These are phyloP conservation scores for Lizonia empirigonia DNA, from an alignment of 2,329 filamentous ascomycete species.

Conservation along the genomic window DNA sequence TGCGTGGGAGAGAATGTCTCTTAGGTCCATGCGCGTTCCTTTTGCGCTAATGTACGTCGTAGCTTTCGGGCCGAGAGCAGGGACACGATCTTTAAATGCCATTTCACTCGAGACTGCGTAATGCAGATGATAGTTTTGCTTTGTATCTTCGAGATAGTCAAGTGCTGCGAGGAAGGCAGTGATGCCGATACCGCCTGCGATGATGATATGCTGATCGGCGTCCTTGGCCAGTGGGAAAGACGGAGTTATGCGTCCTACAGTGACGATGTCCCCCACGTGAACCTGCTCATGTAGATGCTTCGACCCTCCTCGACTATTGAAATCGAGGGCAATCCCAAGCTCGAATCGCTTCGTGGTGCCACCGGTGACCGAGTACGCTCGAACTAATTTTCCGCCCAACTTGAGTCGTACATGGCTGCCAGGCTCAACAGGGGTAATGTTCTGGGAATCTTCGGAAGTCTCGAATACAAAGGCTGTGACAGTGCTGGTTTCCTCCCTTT, in stretches of 20 bases:
- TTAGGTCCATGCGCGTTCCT: slow-evolving; percentile 61
- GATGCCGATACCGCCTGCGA: slow-evolving; percentile 69
- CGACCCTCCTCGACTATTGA: slow-evolving; percentile 65
- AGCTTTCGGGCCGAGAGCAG: slow-evolving; percentile 51
- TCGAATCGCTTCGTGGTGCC: slow-evolving; percentile 59
- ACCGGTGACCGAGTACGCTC: slow-evolving; percentile 66
- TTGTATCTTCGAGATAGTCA: slow-evolving; percentile 37
- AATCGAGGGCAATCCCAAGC: slow-evolving; percentile 64
- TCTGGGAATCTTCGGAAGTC: slow-evolving; percentile 45
- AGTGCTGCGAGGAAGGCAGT: slow-evolving; percentile 66
- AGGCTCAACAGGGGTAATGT: slow-evolving; percentile 43
- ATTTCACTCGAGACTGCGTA: slow-evolving; percentile 63
- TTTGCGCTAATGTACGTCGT: slow-evolving; percentile 60
- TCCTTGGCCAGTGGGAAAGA: slow-evolving; percentile 55
- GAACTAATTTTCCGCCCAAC: slow-evolving; percentile 61
- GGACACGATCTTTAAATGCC: slow-evolving; percentile 60
- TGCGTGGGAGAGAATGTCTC: slow-evolving; percentile 52
- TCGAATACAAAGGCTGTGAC: slow-evolving; percentile 62
- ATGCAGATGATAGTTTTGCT: slow-evolving; percentile 59
- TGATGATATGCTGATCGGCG: slow-evolving; percentile 65
- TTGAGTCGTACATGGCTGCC: slow-evolving; percentile 64
- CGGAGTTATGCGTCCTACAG: slow-evolving; percentile 58
- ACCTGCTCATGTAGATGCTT: slow-evolving; percentile 60
- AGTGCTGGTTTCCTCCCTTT: slow-evolving; percentile 57
- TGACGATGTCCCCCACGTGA: slow-evolving; percentile 57